Evolutionary conservation across 2,329 filamentous ascomycete species (phyloP).

Genomic region (Cladobotryum protrusum): DNA sequence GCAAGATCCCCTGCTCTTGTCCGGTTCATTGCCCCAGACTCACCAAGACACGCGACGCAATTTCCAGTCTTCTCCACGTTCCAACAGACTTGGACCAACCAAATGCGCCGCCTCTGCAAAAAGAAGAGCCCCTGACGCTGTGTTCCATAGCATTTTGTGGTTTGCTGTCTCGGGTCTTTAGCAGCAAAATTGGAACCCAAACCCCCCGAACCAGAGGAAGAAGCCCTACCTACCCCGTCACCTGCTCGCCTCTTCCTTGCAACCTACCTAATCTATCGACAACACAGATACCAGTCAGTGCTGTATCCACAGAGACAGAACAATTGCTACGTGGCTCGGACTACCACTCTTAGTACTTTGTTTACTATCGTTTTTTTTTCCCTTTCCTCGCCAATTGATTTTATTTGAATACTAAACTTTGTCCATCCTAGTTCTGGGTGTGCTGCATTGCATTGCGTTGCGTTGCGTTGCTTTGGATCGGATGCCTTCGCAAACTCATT

Average conservation of each 20-base stretch:
- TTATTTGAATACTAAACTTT: background rate
- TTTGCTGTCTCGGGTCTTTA: slow-evolving; percentile 8
- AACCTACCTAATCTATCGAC: background rate
- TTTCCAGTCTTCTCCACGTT: slow-evolving; percentile 19
- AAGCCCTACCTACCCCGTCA: slow-evolving; percentile 5
- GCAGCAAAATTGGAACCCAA: background rate
- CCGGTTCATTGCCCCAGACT: slow-evolving; percentile 11
- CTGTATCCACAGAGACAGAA: background rate
- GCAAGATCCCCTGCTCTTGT: background rate
- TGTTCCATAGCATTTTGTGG: background rate
- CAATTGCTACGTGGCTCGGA: no score
- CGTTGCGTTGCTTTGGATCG: background rate
- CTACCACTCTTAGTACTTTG: no score
- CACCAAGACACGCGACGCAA: slow-evolving; percentile 19
- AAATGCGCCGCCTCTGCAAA: slow-evolving; percentile 6
- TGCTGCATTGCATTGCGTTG: background rate
- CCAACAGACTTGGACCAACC: slow-evolving; percentile 5
- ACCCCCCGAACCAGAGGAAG: background rate
- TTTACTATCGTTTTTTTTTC: no score
- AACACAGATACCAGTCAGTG: background rate
- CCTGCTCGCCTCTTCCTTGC: background rate
- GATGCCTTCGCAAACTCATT: no score
- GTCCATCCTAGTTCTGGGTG: background rate
- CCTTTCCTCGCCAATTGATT: background rate
- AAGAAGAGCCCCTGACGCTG: slow-evolving; percentile 10